Evolutionary conservation across 148 eudicot genomes (phyloP).

Genomic region (Pharnaceum exiguum): DNA sequence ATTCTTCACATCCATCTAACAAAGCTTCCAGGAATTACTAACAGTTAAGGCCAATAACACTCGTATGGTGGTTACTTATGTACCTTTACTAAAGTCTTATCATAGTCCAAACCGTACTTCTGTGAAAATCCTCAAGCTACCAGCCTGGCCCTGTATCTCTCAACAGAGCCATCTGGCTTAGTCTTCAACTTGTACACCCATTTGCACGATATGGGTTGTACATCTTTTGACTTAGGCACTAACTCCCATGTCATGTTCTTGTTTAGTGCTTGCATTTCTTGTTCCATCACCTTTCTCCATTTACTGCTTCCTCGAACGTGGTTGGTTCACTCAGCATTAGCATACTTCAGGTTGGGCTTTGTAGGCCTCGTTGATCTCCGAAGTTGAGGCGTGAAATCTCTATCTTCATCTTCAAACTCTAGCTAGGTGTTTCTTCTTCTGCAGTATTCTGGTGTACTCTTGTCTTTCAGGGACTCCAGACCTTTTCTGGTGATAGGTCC

Average conservation of each 20-base stretch:
- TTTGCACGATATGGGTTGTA: constrained; percentile 3
- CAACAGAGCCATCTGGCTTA: not conserved
- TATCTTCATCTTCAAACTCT: no score
- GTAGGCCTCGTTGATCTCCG: no score
- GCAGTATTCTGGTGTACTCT: no score
- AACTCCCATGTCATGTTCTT: constrained; percentile 1
- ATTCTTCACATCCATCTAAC: no score
- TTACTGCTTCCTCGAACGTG: not conserved
- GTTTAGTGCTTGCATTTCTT: no score
- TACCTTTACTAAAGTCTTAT: constrained; percentile 2
- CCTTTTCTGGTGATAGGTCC: no score
- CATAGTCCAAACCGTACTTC: not conserved
- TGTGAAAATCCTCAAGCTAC: not conserved
- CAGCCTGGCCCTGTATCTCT: not conserved
- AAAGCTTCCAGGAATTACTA: not conserved
- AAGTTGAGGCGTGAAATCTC: no score
- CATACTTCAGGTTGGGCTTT: no score
- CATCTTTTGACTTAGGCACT: not conserved
- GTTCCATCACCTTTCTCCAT: not conserved
- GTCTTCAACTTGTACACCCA: constrained; percentile 11
- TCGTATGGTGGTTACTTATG: not conserved
- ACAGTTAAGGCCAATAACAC: not conserved
- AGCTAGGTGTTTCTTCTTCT: no score
- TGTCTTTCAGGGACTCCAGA: no score
- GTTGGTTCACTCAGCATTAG: no score